phyloP scores from a whole-genome alignment of 352 stramenopile species.

The Phytophthora pini region DNA sequence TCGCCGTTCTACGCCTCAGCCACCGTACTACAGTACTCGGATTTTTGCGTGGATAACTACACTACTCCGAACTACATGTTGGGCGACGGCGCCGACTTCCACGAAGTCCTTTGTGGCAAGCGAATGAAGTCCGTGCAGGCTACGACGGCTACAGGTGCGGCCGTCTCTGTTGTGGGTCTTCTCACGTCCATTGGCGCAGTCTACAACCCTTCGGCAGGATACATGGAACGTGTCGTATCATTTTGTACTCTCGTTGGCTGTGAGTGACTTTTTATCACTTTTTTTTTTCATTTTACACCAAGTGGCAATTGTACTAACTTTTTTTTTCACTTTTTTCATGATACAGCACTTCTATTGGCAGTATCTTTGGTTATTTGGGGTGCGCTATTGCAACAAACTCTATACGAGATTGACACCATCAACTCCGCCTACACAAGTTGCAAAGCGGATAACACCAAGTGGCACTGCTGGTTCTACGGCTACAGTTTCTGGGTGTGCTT shows the following conservation, averaged over 20 bases:
- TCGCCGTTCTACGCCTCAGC: slow-evolving; percentile 83
- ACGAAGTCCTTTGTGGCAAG: slow-evolving; percentile 73
- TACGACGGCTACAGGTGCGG: slow-evolving; percentile 65
- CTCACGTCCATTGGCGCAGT: slow-evolving; percentile 74
- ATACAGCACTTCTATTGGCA: slow-evolving; percentile 65
- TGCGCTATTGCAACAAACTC: slow-evolving; percentile 73
- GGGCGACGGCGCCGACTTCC: slow-evolving; percentile 76
- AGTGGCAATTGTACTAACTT: not conserved
- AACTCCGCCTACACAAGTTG: slow-evolving; percentile 79
- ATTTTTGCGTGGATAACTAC: slow-evolving; percentile 64
- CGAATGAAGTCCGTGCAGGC: slow-evolving; percentile 75
- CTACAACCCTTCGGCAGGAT: slow-evolving; percentile 79
- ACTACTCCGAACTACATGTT: slow-evolving; percentile 86
- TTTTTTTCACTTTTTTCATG: slow-evolving; percentile 3
- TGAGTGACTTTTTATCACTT: slow-evolving; percentile 42
- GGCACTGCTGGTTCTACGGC: slow-evolving; percentile 89
- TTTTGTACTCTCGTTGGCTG: slow-evolving; percentile 84
- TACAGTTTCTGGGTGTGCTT: slow-evolving; percentile 89
- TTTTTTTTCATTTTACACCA: slow-evolving; percentile 10
- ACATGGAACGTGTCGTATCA: slow-evolving; percentile 76
- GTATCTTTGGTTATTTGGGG: slow-evolving; percentile 85
- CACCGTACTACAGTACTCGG: slow-evolving; percentile 78
- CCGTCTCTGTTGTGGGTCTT: slow-evolving; percentile 65
- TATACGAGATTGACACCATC: slow-evolving; percentile 84
- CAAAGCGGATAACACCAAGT: slow-evolving; percentile 69